A percentile compares a stretch with the other conserved stretches of the same genome.
These are phyloP conservation scores for Immersiporthe knoxdaviesiana DNA, from an alignment of 2,329 filamentous ascomycete genomes.

Conservation along the genomic window DNA sequence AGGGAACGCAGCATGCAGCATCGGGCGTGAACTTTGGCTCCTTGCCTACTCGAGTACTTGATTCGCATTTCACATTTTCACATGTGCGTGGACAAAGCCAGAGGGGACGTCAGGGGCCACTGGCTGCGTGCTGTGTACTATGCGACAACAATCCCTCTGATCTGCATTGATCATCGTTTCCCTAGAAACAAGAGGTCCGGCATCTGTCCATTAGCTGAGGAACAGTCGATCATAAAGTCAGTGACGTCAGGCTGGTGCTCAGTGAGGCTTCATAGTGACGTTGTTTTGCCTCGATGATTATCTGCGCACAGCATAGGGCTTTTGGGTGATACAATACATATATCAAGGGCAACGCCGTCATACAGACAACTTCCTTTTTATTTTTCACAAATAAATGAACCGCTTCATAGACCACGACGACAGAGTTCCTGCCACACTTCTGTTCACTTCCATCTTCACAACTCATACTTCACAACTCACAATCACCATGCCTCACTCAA, in stretches of 20 bases:
- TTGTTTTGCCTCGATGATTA: background rate
- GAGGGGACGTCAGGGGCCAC: background rate
- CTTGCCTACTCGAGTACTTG: too few species aligned
- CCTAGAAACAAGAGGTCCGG: background rate
- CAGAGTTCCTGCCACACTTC: too few species aligned
- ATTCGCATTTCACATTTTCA: too few species aligned
- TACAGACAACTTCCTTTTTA: too few species aligned
- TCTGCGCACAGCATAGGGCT: background rate
- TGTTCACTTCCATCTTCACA: too few species aligned
- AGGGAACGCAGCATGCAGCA: too few species aligned
- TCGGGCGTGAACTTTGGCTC: too few species aligned
- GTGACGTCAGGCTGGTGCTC: constrained; percentile 12
- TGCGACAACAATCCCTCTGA: background rate
- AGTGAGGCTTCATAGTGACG: constrained; percentile 1
- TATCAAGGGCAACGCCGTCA: background rate
- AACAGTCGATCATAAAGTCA: background rate
- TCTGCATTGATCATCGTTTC: background rate
- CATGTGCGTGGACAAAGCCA: too few species aligned
- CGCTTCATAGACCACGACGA: too few species aligned
- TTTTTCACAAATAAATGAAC: too few species aligned
- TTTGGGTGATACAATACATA: background rate
- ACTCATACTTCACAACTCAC: too few species aligned
- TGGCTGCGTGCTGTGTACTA: too few species aligned
- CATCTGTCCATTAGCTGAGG: background rate
- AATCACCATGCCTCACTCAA: constrained; percentile 23